Base-by-base conservation (phyloP, 2,329 filamentous ascomycete genomes). In the Fusarium secorum region DNA sequence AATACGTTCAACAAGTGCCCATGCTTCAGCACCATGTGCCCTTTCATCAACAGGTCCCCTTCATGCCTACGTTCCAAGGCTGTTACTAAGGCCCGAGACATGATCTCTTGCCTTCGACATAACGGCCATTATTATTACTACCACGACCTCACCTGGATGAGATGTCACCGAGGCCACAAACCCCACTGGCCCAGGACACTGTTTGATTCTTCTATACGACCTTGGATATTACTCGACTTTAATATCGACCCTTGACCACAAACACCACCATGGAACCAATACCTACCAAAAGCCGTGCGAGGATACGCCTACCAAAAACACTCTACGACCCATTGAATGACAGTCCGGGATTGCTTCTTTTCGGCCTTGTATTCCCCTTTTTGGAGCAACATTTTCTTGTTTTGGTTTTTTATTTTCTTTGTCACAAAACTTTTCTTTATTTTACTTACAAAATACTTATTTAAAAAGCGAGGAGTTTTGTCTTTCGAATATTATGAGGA, bases 41-140 rank as follows among this genome's bases (percentile, higher is more conserved):
- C 28, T 87, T 88, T 62, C 85, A 87, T 65, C 84, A 85, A 48
- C 86, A 86, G 78, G 83, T 87, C 63, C 83, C 85, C 36, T 80
- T 88, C 56, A 83, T 88, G 73, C 79, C 83, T 53, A 83, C 85
- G 64, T 83, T 87, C 61, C 86, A 85, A 77, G 84, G 85, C 64
- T 87, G 85, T 78, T 87, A 85, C 45, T 81, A 73, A 74, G 68
- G 39, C 35, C 32, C 24, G 22, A 48, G 26, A 52, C 22, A 49
- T 57, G 39, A 33, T 71, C 36, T 46, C 41, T 32, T 33, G 38
- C 44, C 48, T 58, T 64, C 15, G 46, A 60, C 39, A 57, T 39
- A 46, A 33, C 39, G n/a, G 52, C 44, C 48, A 33, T 35, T 26
- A 38, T 18, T 36, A 69, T 49, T 51, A 56, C 22, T n/a, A 61